Evolutionary conservation across 2,329 filamentous ascomycete species (phyloP).

Genomic region (Fusarium equiseti): DNA sequence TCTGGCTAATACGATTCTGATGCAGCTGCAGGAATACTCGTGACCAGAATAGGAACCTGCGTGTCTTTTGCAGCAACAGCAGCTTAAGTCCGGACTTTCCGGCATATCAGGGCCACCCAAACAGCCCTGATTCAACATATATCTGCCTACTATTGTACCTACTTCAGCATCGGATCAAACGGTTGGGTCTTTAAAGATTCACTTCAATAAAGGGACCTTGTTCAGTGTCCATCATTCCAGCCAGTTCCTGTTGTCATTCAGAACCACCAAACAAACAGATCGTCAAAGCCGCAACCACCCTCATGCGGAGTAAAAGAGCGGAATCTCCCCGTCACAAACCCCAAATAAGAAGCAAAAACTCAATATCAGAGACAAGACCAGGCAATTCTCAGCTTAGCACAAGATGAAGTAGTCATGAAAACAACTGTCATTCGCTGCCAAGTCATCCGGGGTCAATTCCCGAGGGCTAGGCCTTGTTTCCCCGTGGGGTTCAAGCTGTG

Average conservation of each 20-base stretch:
- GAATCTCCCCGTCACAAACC: conserved; percentile 17
- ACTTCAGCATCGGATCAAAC: neutral
- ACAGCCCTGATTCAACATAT: neutral
- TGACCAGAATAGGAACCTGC: neutral
- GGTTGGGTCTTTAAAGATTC: neutral
- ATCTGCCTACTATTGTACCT: neutral
- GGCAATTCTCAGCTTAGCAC: conserved; percentile 11
- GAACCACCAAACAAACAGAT: neutral
- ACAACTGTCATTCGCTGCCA: conserved; percentile 14
- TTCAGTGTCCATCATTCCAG: neutral
- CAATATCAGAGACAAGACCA: neutral
- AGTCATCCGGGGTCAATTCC: conserved; percentile 5
- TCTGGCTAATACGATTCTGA: neutral
- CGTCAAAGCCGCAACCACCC: neutral
- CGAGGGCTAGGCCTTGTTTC: conserved; percentile 2
- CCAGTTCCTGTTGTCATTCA: neutral
- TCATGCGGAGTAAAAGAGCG: conserved; percentile 24
- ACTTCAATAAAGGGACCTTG: neutral
- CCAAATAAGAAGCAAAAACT: conserved; percentile 10
- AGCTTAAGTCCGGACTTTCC: neutral
- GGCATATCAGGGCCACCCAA: neutral
- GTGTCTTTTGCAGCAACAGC: neutral
- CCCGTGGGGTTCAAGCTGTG: conserved; percentile 27
- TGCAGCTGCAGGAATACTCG: no score
- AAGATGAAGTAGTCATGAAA: conserved; percentile 9